These are phyloP conservation scores for Candida sanyaensis DNA, from an alignment of 1,139 yeast genomes.

Conservation along the genomic window DNA sequence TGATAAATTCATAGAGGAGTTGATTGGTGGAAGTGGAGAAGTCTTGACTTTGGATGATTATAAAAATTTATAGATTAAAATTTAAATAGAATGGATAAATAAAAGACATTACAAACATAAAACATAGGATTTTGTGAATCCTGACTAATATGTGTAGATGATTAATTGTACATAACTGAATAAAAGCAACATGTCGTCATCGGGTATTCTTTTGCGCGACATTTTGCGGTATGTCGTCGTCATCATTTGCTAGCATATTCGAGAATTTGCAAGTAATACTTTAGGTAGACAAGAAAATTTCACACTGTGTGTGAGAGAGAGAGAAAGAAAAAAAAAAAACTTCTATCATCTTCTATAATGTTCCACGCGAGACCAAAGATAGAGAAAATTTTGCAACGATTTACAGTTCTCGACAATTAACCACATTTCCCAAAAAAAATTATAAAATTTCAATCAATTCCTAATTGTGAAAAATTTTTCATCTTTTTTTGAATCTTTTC, in stretches of 20 bases:
- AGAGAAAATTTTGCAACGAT: constrained; percentile 6
- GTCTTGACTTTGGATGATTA: constrained; percentile 22
- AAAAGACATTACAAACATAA: too few relatives aligned
- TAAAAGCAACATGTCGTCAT: too few relatives aligned
- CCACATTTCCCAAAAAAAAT: background rate
- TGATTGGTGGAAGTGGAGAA: constrained; percentile 23
- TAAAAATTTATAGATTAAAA: constrained; percentile 8
- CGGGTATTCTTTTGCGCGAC: too few relatives aligned
- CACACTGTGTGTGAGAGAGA: background rate
- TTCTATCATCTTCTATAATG: constrained; percentile 8
- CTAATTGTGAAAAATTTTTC: constrained; percentile 3
- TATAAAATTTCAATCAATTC: constrained; percentile 2
- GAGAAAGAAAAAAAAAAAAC: background rate
- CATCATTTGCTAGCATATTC: background rate
- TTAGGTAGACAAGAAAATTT: background rate
- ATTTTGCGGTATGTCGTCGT: too few relatives aligned
- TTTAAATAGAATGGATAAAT: too few relatives aligned
- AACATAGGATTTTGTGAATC: too few relatives aligned
- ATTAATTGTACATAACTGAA: too few relatives aligned
- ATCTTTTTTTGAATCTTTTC: constrained; percentile 5
- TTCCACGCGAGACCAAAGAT: constrained; percentile 8
- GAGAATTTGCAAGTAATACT: background rate
- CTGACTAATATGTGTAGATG: too few relatives aligned
- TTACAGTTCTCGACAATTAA: constrained; percentile 2
- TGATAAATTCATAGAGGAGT: constrained; percentile 19